Percentiles rank a stretch among this genome's conserved stretches.
phyloP scores from a whole-genome alignment of 768 basidiomycete genomes.

The Tricholoma matsutake region DNA sequence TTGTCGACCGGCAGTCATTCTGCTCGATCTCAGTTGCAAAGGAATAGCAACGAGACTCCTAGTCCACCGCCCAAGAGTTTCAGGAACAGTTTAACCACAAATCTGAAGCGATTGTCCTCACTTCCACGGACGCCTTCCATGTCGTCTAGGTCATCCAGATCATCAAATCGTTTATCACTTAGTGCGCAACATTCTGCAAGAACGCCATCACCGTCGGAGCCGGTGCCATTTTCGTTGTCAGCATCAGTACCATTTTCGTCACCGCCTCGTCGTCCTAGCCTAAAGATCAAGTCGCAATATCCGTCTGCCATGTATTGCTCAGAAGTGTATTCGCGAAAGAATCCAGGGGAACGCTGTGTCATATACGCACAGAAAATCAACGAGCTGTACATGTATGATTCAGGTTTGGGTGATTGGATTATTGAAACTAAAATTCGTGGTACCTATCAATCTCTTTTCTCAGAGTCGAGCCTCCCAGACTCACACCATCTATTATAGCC shows the following conservation, averaged over 20 bases:
- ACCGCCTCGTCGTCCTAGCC: constrained; percentile 18
- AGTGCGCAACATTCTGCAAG: constrained; percentile 33
- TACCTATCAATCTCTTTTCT: constrained; percentile 26
- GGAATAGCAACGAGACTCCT: constrained; percentile 23
- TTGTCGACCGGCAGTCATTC: constrained; percentile 10
- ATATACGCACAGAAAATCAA: constrained; percentile 84
- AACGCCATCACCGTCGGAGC: constrained; percentile 33
- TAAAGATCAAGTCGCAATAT: constrained; percentile 34
- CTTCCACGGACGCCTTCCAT: constrained; percentile 67
- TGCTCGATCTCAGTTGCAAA: constrained; percentile 12
- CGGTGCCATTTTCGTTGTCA: background rate
- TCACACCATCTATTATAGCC: constrained; percentile 9
- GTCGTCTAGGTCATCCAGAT: constrained; percentile 37
- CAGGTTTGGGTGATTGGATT: constrained; percentile 79
- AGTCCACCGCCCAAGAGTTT: constrained; percentile 52
- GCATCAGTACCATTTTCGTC: background rate
- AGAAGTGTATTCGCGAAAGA: constrained; percentile 57
- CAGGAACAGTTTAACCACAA: constrained; percentile 43
- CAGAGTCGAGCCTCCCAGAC: constrained; percentile 1
- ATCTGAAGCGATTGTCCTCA: constrained; percentile 50
- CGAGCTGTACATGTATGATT: constrained; percentile 71
- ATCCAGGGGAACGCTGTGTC: constrained; percentile 61
- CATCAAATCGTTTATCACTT: constrained; percentile 27
- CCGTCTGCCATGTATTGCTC: constrained; percentile 70
- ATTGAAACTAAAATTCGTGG: constrained; percentile 52